Evolutionary conservation across 2,329 filamentous ascomycete genomes (phyloP).

Genomic region (Paecilomyces sp.): DNA sequence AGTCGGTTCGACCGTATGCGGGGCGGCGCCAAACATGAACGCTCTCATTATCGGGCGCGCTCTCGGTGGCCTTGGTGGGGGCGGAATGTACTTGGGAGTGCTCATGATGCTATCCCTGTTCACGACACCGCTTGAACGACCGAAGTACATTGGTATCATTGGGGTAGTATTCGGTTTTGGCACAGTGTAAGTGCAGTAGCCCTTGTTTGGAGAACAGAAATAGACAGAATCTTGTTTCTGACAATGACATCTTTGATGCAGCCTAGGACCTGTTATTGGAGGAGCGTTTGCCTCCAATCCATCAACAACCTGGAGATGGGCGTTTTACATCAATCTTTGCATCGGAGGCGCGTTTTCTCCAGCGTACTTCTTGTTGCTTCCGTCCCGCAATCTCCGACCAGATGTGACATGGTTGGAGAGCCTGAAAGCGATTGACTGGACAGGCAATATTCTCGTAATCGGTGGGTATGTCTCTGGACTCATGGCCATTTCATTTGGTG

Average conservation of each 20-base stretch:
- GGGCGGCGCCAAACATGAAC: background rate
- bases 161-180: too few relatives aligned
- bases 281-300: constrained; percentile 22
- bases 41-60: background rate
- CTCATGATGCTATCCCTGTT: background rate
- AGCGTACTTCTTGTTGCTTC: constrained; percentile 38
- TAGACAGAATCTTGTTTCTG: background rate
- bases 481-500: constrained; percentile 46
- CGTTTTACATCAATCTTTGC: constrained; percentile 50
- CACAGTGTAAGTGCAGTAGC: too few relatives aligned
- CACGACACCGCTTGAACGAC: background rate
- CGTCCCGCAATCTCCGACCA: constrained; percentile 13
- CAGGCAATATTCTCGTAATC: constrained; percentile 37
- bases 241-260: background rate
- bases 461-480: constrained; percentile 34
- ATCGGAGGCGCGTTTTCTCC: constrained; percentile 37
- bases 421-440: constrained; percentile 30
- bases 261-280: constrained; percentile 30
- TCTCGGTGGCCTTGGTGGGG: background rate
- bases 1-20: background rate
- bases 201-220: too few relatives aligned
- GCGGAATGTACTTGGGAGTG: background rate
- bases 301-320: constrained; percentile 23
- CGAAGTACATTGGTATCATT: background rate
- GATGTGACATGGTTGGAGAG: constrained; percentile 10